Evolutionary conservation across 352 stramenopile species (phyloP), one percentile per base, ranked within the genome.

Genomic region (Blastocystis sp.): DNA sequence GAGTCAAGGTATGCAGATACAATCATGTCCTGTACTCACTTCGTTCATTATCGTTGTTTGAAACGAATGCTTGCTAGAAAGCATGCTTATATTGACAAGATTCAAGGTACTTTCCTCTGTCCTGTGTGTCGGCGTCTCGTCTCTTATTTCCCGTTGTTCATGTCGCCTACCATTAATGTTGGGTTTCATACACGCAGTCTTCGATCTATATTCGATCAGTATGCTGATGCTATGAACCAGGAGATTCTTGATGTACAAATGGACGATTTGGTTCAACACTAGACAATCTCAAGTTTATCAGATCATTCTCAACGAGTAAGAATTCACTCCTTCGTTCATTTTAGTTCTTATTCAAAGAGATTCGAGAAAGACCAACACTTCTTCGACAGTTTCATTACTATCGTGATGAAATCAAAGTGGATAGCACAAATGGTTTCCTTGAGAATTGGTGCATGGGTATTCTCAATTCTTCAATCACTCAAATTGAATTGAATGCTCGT

Each of bases 31-130:
- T 80, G 67, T 39, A 80, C 57, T 39, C 67, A 80, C 29, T 29
- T 80, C 19, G 67, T 80, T 9, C 67, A 80, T 29, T 80, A 63
- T 52, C 37, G 42, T 27, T 80, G 67, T 56, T 58, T 80, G 24
- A 42, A 35, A 27, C 1, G 37, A 27, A 63, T 61, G 51, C 39
- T 63, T n/a, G 3, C 14, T 21, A 35, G 1, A n/a, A 21, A 80
- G 9, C 1, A 21, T 39, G 35, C 21, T 16, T 24, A 21, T 32
- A 61, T 78, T 43, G 16, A 78, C 5, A 59, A 9, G 19, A 35
- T n/a, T 4, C 42, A 42, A 32, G 42, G 19, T 42, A 19, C n/a
- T 29, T 80, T 63, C 43, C n/a, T 58, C 6, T 80, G 67, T 63
- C 67, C 67, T 21, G 67, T 80, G 9, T 80, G 67, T 27, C 11